Conservation (phyloP, 1,139 yeast species). For the Yamadazyma atlantica region DNA sequence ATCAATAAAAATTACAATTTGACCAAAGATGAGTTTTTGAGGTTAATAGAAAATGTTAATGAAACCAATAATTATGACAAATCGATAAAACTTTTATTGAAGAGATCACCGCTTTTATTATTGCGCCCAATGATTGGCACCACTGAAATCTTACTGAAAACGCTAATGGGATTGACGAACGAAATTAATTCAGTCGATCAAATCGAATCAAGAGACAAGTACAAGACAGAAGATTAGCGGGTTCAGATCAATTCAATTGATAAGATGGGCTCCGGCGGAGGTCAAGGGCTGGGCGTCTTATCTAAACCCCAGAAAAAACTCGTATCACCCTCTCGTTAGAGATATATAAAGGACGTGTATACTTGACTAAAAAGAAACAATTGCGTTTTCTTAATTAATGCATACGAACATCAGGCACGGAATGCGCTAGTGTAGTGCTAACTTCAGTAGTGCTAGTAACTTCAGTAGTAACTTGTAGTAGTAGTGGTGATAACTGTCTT, state of each 20-base stretch:
- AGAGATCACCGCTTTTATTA: constrained; percentile 76
- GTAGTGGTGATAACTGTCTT: too few relatives aligned
- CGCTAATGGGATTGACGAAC: constrained; percentile 82
- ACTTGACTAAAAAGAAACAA: not conserved
- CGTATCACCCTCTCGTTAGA: not conserved
- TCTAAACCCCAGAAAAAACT: not conserved
- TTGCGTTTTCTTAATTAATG: not conserved
- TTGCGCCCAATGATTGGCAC: constrained; percentile 90
- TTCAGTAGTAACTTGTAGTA: too few relatives aligned
- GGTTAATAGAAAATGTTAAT: constrained; percentile 59
- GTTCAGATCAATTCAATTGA: too few relatives aligned
- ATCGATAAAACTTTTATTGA: constrained; percentile 66
- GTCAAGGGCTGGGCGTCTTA: not conserved
- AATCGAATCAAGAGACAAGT: constrained; percentile 38
- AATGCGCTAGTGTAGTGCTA: not conserved
- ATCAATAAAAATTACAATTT: constrained; percentile 66
- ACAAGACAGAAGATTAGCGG: constrained; percentile 14
- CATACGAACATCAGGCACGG: not conserved
- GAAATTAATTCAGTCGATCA: constrained; percentile 64
- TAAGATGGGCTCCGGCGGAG: constrained; percentile 1
- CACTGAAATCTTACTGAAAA: constrained; percentile 82
- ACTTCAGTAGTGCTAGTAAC: not conserved
- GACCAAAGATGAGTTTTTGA: constrained; percentile 63
- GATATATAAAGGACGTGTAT: not conserved
- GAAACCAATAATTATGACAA: constrained; percentile 65